Evolutionary conservation across 2,329 filamentous ascomycete genomes (phyloP).

Genomic region (Pseudocercospora musae): DNA sequence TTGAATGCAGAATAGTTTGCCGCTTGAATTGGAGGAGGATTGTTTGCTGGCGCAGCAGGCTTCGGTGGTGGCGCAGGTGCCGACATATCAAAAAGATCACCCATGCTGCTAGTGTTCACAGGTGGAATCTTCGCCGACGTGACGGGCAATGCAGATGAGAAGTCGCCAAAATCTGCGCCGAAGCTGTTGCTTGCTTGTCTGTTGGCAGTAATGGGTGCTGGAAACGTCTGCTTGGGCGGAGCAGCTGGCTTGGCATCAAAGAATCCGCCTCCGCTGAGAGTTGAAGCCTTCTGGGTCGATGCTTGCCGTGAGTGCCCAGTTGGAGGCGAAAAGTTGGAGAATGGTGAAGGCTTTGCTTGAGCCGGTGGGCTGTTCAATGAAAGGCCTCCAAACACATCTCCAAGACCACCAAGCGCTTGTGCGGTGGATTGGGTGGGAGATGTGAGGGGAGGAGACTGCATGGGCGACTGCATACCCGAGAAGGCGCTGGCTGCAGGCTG

Average conservation of each 20-base stretch:
- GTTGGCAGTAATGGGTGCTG: conserved; percentile 43
- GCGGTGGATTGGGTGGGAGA: conserved; percentile 29
- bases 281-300: conserved; percentile 33
- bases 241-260: conserved; percentile 64
- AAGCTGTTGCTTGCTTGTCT: conserved; percentile 52
- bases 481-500: conserved; percentile 48
- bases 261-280: conserved; percentile 71
- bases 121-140: conserved; percentile 43
- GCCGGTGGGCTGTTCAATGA: conserved; percentile 54
- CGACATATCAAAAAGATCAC: conserved; percentile 76
- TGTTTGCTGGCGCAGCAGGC: conserved; percentile 30
- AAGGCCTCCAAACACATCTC: conserved; percentile 74
- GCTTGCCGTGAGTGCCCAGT: conserved; percentile 47
- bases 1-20: conserved; percentile 65
- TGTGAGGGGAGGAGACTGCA: conserved; percentile 55
- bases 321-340: conserved; percentile 61
- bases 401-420: conserved; percentile 57
- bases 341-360: conserved; percentile 58
- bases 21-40: conserved; percentile 31
- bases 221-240: conserved; percentile 39
- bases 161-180: conserved; percentile 49
- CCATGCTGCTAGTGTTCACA: conserved; percentile 55
- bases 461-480: conserved; percentile 67
- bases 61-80: conserved; percentile 39
- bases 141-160: conserved; percentile 57